These are phyloP conservation scores for Diphasiastrum complanatum DNA, from an alignment of 83 land plant genomes.

Conservation along the genomic window DNA sequence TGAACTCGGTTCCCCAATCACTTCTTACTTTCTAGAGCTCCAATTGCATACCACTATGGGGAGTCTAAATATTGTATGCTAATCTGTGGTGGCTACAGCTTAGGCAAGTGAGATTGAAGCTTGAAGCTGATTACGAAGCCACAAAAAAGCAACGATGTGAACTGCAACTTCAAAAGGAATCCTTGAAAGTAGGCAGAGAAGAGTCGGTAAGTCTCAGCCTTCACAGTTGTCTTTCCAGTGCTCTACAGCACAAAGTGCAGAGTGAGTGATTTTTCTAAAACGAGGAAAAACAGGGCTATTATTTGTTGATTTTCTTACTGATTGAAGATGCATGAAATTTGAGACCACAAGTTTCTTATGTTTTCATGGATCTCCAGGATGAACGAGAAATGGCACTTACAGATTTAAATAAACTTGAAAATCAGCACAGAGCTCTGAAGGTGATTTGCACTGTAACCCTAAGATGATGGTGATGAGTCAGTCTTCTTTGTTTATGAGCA, in stretches of 20 bases:
- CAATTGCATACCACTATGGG: neutral
- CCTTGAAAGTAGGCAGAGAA: conserved; percentile 74
- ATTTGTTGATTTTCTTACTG: neutral
- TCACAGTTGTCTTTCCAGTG: neutral
- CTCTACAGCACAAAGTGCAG: neutral
- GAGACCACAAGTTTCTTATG: neutral
- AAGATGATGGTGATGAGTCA: neutral
- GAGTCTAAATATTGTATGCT: no score
- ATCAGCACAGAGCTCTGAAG: conserved; percentile 50
- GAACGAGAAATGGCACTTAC: conserved; percentile 64
- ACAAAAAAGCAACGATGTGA: conserved; percentile 50
- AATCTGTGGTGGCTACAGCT: conserved; percentile 37
- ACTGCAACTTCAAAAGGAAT: conserved; percentile 40
- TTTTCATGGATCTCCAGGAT: conserved; percentile 34
- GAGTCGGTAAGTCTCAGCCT: conserved; percentile 51
- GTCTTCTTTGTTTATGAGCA: neutral
- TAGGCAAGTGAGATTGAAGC: conserved; percentile 55
- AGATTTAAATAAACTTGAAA: conserved; percentile 48
- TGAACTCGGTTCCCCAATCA: conserved; percentile 10
- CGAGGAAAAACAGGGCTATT: neutral
- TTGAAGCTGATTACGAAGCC: conserved; percentile 55
- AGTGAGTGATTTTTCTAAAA: neutral
- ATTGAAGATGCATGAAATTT: neutral
- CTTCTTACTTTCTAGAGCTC: neutral
- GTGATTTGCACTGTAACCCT: conserved; percentile 20